A percentile compares a stretch with the other conserved stretches of the same genome.
phyloP scores from a whole-genome alignment of 2,329 filamentous ascomycete genomes.

The Neurospora sp. region DNA sequence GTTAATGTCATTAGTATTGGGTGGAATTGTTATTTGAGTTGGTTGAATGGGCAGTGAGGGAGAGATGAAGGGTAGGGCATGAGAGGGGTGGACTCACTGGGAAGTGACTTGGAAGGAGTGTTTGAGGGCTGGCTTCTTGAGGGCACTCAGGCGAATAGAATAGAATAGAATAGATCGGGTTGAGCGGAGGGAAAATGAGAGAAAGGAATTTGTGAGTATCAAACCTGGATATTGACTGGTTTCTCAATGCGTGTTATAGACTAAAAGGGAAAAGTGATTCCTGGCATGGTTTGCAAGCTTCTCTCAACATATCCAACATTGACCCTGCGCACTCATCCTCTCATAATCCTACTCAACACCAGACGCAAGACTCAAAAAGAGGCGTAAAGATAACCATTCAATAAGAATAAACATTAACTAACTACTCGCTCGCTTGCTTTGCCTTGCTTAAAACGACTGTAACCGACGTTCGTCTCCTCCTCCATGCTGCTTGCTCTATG shows the following conservation, averaged over 20 bases:
- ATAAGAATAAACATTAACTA: background rate
- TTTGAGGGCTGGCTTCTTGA: background rate
- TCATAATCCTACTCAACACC: no score
- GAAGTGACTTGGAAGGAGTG: no score
- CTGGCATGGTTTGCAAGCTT: no score
- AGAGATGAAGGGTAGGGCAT: background rate
- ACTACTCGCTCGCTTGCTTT: background rate
- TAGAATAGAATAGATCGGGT: background rate
- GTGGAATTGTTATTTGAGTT: constrained; percentile 57
- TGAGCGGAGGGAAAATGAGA: background rate
- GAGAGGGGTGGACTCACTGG: background rate
- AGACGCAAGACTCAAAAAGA: no score
- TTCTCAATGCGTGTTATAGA: no score
- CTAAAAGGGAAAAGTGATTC: no score
- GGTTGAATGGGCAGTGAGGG: constrained; percentile 39
- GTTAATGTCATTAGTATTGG: constrained; percentile 70
- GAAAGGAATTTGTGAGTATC: no score
- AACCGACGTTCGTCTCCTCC: background rate
- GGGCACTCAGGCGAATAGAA: background rate
- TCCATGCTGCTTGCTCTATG: background rate
- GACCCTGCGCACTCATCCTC: no score
- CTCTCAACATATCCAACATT: no score
- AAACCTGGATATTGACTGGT: no score
- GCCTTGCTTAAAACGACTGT: background rate
- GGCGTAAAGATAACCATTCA: background rate